Base-by-base conservation (phyloP, 2,329 filamentous ascomycete genomes). In the Parastagonospora nodorum region DNA sequence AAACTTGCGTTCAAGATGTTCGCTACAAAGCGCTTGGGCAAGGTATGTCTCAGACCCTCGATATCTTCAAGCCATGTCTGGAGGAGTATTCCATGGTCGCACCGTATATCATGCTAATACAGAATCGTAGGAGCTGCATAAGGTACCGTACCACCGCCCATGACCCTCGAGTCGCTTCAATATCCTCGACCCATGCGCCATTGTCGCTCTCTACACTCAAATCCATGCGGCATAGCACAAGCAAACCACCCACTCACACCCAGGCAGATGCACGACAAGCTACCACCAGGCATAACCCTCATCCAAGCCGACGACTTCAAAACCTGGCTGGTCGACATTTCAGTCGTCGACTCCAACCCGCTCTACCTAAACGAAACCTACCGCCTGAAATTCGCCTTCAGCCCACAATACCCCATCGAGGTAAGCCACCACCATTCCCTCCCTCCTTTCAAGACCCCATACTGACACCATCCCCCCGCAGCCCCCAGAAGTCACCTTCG, bases 401-500 rank as follows among this genome's bases (percentile, higher is more conserved):
- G 85, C 54, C 80, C 82, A 29, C 85, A 84, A 61, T 99, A 99
- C 70, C 94, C 94, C 12, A 99, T 99, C 66, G 92, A 83, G 55
- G 73, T 68, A 47, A n/a, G 46, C 24, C 1, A 14, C 44, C 49
- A 12, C 14, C 39, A 39, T 44, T 11, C 7, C 28, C 38, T 14
- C 8, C 11, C 3, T 30, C 41, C 2, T 11, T 15, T 29, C 30
- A 12, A 11, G 11, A 11, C 45, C 10, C 8, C 12, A 37, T 42
- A 24, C 50, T 49, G 19, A 51, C 41, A 11, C 15, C 11, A n/a
- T 15, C 28, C 14, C 0, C 10, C 8, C 10, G 36, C 64, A 96
- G 93, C 89, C 94, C 0, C 94, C 94, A 19, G 94, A 99, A 80
- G 94, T 97, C 60, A 89, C 89, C 49, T 99, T 99, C 69, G 81